Evolutionary conservation across 2,329 filamentous ascomycete species (phyloP), one percentile per base, ranked within the genome.

Genomic region (Monosporascus sp.): DNA sequence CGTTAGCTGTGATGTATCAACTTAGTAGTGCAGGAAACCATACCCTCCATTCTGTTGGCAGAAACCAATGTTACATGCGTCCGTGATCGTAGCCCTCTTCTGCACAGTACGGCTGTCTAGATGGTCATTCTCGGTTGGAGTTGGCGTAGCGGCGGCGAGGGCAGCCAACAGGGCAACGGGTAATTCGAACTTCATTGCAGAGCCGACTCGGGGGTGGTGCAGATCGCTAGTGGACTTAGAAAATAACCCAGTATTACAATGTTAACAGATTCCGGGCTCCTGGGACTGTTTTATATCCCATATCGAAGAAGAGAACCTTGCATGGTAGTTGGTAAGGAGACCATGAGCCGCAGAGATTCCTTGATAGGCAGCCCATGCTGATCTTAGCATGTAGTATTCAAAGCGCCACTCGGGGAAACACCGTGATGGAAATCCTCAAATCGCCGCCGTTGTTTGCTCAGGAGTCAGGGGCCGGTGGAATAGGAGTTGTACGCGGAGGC

Each of bases 61-160:
- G 55, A 67, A 72, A 7, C 70, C 70, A 43, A 72, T 60, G 51
- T 63, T 53, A 52, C 67, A 70, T n/a, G 66, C 64, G 48, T 72
- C 70, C 6, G 65, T 68, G 59, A 70, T 63, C 57, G 66, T 57
- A 49, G 70, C 68, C 47, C 68, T 66, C 64, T 70, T 71, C 56
- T 60, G 57, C 14, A 71, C 53, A 27, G 59, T 63, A 48, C 63
- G 62, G 50, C 54, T 60, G 37, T 60, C 60, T 37, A 63, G 52
- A 43, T 58, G 52, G 37, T 64, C 58, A 39, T 64, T 52, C 57
- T 55, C 49, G 1, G 66, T 68, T 46, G 63, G 65, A 18, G 65
- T 67, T 37, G 68, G 65, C 38, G 54, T 56, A 41, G 69, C 70
- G 53, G 49, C 57, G 59, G 58, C 64, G 45, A 70, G 51, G 54